phyloP scores from a whole-genome alignment of 139 green algal genomes.

The Tetraselmis striata region DNA sequence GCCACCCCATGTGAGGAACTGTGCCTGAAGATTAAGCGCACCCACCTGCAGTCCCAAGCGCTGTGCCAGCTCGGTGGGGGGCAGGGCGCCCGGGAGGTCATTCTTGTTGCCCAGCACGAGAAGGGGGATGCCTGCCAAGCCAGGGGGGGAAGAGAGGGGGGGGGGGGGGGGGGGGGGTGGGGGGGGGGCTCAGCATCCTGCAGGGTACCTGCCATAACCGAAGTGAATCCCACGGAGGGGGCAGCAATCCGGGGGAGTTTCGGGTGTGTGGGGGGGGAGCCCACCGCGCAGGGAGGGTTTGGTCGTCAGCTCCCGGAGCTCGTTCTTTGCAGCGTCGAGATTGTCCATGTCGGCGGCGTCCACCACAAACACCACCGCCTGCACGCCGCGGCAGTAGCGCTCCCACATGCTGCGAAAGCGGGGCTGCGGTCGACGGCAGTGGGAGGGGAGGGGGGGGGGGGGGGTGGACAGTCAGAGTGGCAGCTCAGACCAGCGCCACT shows the following conservation, averaged over 20 bases:
- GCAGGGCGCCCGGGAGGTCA: slow-evolving; percentile 79
- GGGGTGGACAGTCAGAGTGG: too few relatives aligned
- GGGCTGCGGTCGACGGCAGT: too few relatives aligned
- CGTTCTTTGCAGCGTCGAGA: slow-evolving; percentile 50
- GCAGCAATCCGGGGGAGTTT: too few relatives aligned
- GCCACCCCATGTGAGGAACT: too few relatives aligned
- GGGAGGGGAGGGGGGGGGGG: too few relatives aligned
- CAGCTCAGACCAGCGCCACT: too few relatives aligned
- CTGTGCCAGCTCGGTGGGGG: slow-evolving; percentile 64
- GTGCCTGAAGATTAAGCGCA: too few relatives aligned
- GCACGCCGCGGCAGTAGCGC: slow-evolving; percentile 94
- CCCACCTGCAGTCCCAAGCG: slow-evolving; percentile 71
- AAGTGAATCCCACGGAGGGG: too few relatives aligned
- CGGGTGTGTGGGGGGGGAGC: too few relatives aligned
- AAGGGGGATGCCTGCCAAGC: slow-evolving; percentile 78
- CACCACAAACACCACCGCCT: slow-evolving; percentile 95
- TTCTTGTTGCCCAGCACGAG: slow-evolving; percentile 99
- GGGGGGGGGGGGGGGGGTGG: too few relatives aligned
- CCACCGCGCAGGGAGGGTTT: slow-evolving; percentile 31
- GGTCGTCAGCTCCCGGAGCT: slow-evolving; percentile 52
- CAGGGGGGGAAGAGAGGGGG: slow-evolving; percentile 61
- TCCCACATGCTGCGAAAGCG: slow-evolving; percentile 97
- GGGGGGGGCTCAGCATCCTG: slow-evolving; percentile 49
- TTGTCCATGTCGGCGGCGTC: slow-evolving; percentile 83
- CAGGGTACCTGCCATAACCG: too few relatives aligned